Conservation (phyloP, 2,329 filamentous ascomycete species). For the Chaetomiaceae sp. region DNA sequence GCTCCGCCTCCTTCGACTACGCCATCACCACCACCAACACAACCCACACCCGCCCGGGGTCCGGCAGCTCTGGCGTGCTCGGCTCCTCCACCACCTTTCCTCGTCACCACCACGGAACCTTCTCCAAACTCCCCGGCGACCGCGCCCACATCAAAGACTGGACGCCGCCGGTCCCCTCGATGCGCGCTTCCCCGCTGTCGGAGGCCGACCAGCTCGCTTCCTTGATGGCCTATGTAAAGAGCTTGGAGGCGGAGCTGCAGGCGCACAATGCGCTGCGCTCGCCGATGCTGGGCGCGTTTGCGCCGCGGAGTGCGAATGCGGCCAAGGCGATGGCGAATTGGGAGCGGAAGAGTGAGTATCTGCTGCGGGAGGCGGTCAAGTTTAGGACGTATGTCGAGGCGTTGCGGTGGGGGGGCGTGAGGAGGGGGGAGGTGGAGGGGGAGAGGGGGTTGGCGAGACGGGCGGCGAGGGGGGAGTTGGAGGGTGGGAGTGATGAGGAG, state of each 20-base stretch:
- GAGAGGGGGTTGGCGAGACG: conserved; percentile 45
- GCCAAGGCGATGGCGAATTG: conserved; percentile 88
- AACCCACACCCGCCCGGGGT: conserved; percentile 47
- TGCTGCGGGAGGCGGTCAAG: conserved; percentile 91
- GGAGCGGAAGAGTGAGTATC: conserved; percentile 90
- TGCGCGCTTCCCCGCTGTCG: conserved; percentile 71
- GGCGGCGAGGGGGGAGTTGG: not conserved
- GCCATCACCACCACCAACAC: no score
- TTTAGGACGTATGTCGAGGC: conserved; percentile 93
- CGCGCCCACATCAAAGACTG: conserved; percentile 79
- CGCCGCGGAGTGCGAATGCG: conserved; percentile 73
- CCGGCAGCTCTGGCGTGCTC: conserved; percentile 33
- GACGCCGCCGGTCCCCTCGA: conserved; percentile 81
- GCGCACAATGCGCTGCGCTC: conserved; percentile 82
- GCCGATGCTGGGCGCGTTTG: conserved; percentile 85
- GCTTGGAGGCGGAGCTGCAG: conserved; percentile 78
- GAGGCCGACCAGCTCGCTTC: conserved; percentile 77
- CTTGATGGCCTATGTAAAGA: conserved; percentile 71
- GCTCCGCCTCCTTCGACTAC: conserved; percentile 58
- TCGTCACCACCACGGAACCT: conserved; percentile 4
- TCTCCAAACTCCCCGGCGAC: conserved; percentile 63
- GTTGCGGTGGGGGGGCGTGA: conserved; percentile 61
- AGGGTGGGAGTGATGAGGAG: not conserved
- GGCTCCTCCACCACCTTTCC: conserved; percentile 11
- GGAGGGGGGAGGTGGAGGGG: conserved; percentile 64